Evolutionary conservation across 768 basidiomycete genomes (phyloP), one percentile per base, ranked within the genome.

Genomic region (Mycena epipterygia): DNA sequence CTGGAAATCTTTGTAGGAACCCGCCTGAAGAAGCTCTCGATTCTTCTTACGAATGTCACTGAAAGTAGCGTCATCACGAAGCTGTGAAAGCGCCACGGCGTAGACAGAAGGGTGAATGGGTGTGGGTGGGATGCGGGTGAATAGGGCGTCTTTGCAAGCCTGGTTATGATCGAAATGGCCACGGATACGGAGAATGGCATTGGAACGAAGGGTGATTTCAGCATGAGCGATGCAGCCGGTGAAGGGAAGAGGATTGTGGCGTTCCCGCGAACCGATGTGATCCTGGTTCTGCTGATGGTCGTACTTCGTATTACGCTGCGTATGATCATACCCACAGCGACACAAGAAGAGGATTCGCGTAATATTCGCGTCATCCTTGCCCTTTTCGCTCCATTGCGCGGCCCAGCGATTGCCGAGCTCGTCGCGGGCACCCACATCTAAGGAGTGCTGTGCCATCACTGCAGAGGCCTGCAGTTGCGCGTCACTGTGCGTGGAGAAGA

Each of bases 191-290:
- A 62, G 14, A 27, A 62, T 62, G 5, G 6, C 14, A 23, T 46
- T 17, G 6, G 25, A 27, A 35, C 42, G 46, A 2, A 29, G 7
- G 6, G 60, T 62, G 48, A 62, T 29, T 33, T 62, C 60, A 5
- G 32, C 42, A 62, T 62, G 60, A 37, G 44, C 60, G 21, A 46
- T 7, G 44, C 60, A 62, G 14, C 29, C 60, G 3, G 41, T 46
- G 46, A 27, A 49, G 30, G 25, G 42, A n/a, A 21, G 21, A 4
- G 19, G 9, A n/a, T 37, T 17, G 42, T 49, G 25, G 5, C 60
- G 60, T 19, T 29, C 19, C 14, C 39, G 48, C 7, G 48, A 12
- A 12, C 48, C 48, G 25, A 27, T 5, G 23, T 12, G 23, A 7
- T 19, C 48, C 23, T 9, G 48, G 48, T 23, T 7, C 52, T 32